Base-by-base conservation (phyloP, 176 grass and related monocot species). In the Phragmites australis region DNA sequence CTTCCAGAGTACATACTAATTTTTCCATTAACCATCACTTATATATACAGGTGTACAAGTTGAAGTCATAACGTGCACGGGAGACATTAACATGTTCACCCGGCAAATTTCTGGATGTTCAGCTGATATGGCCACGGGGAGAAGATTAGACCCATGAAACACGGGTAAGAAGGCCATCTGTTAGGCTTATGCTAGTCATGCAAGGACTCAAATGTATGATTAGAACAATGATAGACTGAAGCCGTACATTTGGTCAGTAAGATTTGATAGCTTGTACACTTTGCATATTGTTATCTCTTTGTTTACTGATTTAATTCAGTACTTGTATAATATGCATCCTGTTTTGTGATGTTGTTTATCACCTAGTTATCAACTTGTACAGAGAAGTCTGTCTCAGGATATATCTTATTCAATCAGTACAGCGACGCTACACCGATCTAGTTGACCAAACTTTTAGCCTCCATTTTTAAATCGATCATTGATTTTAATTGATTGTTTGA, bases 321-420 rank as follows among this genome's bases (percentile, higher is more conserved):
- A 32, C 25, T 32, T 54, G 37, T 18, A 17, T 66, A 49, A 16
- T 19, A n/a, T 51, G 21, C 65, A 44, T 68, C 21, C 9, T 55
- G 34, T 26, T 26, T 55, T 80, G 8, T 68, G n/a, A 34, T 43
- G 47, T 79, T n/a, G 5, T 14, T 14, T 61, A 17, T n/a, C 22
- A 2, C 62, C 22, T 70, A 43, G 25, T 43, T 50, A 64, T 78
- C 13, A 52, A 65, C 45, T 17, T 31, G 55, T 51, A 3, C 10
- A 25, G 18, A n/a, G 14, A 29, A 75, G 21, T 66, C 18, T 34
- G 75, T 54, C 47, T 23, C 46, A 43, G 16, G 22, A 19, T 56
- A 8, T 72, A 46, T 60, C 67, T 80, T 55, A 31, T 78, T 30
- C 55, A 77, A 21, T 74, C 47, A 83, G 4, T 12, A 64, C 56